phyloP scores from a whole-genome alignment of 139 green algal species.

The Chlorella sp. region DNA sequence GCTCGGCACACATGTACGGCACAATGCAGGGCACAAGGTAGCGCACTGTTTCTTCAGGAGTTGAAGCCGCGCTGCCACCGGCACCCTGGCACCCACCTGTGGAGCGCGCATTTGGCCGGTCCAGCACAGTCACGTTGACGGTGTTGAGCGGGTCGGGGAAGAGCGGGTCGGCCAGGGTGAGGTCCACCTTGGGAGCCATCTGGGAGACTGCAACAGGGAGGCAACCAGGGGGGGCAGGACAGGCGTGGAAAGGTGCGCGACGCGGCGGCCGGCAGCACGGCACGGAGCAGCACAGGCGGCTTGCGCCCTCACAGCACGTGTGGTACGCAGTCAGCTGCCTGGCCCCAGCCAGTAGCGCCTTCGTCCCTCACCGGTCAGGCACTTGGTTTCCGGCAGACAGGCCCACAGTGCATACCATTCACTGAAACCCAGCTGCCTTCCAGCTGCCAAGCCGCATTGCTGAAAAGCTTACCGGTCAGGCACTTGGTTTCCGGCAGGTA shows the following conservation, averaged over 20 bases:
- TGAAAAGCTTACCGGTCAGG: conserved; percentile 1
- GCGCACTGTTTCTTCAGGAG: too few relatives aligned
- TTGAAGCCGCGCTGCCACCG: too few relatives aligned
- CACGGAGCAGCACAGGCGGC: too few relatives aligned
- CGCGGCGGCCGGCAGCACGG: not conserved
- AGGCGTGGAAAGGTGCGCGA: not conserved
- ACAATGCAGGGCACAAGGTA: too few relatives aligned
- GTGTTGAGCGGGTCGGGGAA: not conserved
- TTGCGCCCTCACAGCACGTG: not conserved
- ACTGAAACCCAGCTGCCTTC: not conserved
- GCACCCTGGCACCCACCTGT: not conserved
- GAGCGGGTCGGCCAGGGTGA: not conserved
- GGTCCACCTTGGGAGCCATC: not conserved
- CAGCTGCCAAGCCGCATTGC: not conserved
- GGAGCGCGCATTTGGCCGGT: conserved; percentile 11
- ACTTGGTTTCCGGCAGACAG: conserved; percentile 16
- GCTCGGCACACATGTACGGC: too few relatives aligned
- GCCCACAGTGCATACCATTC: conserved; percentile 15
- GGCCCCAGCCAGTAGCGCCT: not conserved
- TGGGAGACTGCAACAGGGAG: not conserved
- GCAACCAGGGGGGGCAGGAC: too few relatives aligned
- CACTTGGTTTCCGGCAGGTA: conserved; percentile 27
- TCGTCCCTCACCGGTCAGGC: not conserved
- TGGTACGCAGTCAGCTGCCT: not conserved
- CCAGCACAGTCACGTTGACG: not conserved